A percentile compares a stretch with the other conserved stretches of the same genome.
Evolutionary conservation across 148 eudicot species (phyloP).

Genomic region (Camellia sinensis): DNA sequence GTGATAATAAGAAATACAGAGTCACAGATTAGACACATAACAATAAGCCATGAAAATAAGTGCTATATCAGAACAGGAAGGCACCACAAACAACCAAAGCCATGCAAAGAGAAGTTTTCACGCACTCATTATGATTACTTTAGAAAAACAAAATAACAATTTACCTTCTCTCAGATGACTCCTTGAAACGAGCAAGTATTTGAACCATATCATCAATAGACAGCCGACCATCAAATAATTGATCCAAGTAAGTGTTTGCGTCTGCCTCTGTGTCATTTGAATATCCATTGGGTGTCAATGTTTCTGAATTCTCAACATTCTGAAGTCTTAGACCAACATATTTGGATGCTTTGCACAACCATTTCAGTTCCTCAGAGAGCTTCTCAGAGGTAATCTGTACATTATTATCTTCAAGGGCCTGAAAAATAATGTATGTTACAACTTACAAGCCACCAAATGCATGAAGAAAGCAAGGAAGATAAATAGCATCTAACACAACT

Average conservation of each 20-base stretch:
- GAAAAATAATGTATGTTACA: neutral
- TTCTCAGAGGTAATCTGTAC: conserved; percentile 6
- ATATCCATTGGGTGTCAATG: neutral
- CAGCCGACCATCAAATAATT: conserved; percentile 5
- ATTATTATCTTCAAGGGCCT: conserved; percentile 14
- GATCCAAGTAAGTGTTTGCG: conserved; percentile 5
- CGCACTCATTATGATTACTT: neutral
- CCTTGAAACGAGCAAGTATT: conserved; percentile 8
- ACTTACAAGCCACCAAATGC: neutral
- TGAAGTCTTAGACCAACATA: neutral
- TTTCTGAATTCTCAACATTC: conserved; percentile 1
- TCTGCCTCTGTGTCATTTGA: neutral
- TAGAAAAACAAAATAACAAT: neutral
- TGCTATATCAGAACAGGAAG: neutral
- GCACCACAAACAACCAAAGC: neutral
- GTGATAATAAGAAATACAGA: neutral
- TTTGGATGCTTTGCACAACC: neutral
- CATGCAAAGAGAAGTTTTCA: neutral
- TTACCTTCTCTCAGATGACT: conserved; percentile 5
- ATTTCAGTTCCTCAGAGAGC: conserved; percentile 5
- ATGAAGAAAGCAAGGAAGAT: neutral
- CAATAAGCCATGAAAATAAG: conserved; percentile 1
- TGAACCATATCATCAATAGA: neutral
- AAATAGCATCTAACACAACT: neutral
- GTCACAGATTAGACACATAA: neutral